A percentile compares a stretch with the other conserved stretches of the same genome.
Conservation (phyloP, 495 filamentous ascomycete species). For the Penicillium dipodomyicola region DNA sequence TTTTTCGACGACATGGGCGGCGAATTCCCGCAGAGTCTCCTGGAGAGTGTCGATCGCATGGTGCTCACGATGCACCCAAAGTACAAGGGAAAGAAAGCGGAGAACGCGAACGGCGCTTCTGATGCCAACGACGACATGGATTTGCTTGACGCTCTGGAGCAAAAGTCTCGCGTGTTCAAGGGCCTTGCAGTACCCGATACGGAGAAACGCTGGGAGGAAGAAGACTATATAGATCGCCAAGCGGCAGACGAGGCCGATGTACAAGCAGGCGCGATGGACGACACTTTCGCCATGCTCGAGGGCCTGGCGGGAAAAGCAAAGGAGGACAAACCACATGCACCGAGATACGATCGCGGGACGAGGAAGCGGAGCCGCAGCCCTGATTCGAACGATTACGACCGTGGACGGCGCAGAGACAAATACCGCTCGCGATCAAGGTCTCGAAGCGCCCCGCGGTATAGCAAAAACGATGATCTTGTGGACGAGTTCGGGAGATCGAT, state of each 20-base stretch:
- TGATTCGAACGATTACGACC: conserved; percentile 56
- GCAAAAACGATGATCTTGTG: conserved; percentile 54
- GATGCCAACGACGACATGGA: conserved; percentile 34
- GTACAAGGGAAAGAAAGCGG: conserved; percentile 55
- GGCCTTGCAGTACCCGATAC: conserved; percentile 87
- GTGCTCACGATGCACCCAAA: conserved; percentile 89
- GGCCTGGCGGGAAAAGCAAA: conserved; percentile 71
- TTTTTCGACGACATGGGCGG: conserved; percentile 71
- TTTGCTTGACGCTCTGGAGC: conserved; percentile 49
- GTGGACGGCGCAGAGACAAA: conserved; percentile 50
- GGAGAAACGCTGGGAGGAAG: conserved; percentile 57
- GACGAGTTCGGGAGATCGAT: conserved; percentile 63
- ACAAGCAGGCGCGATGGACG: conserved; percentile 71
- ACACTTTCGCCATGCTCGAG: conserved; percentile 89
- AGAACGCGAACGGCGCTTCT: conserved; percentile 19
- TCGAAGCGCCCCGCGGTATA: conserved; percentile 42
- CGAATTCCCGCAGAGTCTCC: conserved; percentile 84
- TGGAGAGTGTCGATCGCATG: conserved; percentile 87
- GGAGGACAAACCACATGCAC: conserved; percentile 36
- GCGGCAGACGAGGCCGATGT: conserved; percentile 34
- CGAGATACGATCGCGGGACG: conserved; percentile 37
- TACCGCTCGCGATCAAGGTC: conserved; percentile 59
- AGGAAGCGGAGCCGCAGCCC: conserved; percentile 75
- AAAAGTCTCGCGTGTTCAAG: conserved; percentile 78
- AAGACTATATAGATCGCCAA: conserved; percentile 34